Base-by-base conservation (phyloP, 106 monocot species). In the Apostasia ramifera region DNA sequence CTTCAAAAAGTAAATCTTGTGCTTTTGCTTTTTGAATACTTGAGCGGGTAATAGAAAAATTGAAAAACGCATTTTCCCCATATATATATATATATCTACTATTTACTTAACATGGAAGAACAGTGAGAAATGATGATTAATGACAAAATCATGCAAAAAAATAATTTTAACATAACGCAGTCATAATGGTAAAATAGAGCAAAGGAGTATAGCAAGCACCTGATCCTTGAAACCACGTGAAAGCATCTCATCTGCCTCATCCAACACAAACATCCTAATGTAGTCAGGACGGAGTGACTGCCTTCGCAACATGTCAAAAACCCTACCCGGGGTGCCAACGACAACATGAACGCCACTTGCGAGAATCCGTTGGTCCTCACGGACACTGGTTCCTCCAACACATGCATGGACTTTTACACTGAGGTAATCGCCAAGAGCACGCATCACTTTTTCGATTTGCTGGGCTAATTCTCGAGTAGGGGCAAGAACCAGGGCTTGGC, bases 191-290 rank as follows among this genome's bases (percentile, higher is more conserved):
- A 26, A 26, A 26, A 26, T 26, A 26, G 26, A 26, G 26, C 26
- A 26, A 26, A 26, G 26, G 26, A 26, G 26, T 26, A 26, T 26
- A 26, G 26, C 26, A 26, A 26, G 26, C n/a, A 78, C 77, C 77
- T 78, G 77, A 48, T 78, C 77, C 77, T 78, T 78, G 71, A 78
- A 78, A 59, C 77, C 77, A 47, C 77, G 71, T 64, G 77, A 78
- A 58, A 78, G 77, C 77, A 77, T 77, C 47, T 77, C 77, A 50
- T 77, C 77, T 41, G 77, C 77, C 63, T 77, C 77, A 71, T 74
- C 74, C 47, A 74, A 39, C 8, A 74, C 74, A 66, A 74, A 74
- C 66, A 74, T 74, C 47, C 57, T 74, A 45, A 74, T 74, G 43
- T 56, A 57, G 43, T 74, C 66, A 39, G 74, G 66, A n/a, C 74